These are phyloP conservation scores for Diaporthe citrichinensis DNA, from an alignment of 2,329 filamentous ascomycete species.

Conservation along the genomic window DNA sequence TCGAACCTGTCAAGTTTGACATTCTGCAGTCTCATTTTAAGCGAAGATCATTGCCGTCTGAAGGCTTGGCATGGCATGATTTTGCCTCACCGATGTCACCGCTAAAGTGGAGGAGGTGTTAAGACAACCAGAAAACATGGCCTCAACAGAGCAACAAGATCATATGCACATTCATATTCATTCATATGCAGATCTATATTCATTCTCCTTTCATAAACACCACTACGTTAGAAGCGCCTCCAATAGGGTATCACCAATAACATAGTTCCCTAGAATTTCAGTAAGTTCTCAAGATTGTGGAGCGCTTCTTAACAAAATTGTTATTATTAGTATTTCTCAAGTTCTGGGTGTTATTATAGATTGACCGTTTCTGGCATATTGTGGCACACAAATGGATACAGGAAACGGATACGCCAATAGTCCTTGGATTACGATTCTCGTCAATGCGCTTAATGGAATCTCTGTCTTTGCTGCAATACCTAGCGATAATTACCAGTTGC, in stretches of 20 bases:
- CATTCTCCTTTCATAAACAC: neutral
- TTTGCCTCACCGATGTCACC: neutral
- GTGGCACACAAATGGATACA: neutral
- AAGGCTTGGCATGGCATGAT: constrained; percentile 14
- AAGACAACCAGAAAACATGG: neutral
- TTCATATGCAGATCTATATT: neutral
- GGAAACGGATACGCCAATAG: neutral
- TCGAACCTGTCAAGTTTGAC: neutral
- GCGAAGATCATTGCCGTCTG: constrained; percentile 6
- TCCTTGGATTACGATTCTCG: neutral
- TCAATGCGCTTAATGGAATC: neutral
- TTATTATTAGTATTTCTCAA: neutral
- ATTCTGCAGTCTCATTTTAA: neutral
- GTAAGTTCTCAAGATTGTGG: neutral
- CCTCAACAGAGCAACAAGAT: neutral
- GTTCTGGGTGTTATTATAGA: too few species aligned
- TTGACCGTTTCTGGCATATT: neutral
- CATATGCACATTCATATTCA: neutral
- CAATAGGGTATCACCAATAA: neutral
- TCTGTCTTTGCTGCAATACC: neutral
- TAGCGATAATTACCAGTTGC: neutral
- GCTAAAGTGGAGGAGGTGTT: neutral
- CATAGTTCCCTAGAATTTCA: neutral
- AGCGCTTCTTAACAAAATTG: neutral
- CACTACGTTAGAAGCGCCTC: neutral